phyloP scores from a whole-genome alignment of 495 filamentous ascomycete species.

The Penicillium ochrochloron region DNA sequence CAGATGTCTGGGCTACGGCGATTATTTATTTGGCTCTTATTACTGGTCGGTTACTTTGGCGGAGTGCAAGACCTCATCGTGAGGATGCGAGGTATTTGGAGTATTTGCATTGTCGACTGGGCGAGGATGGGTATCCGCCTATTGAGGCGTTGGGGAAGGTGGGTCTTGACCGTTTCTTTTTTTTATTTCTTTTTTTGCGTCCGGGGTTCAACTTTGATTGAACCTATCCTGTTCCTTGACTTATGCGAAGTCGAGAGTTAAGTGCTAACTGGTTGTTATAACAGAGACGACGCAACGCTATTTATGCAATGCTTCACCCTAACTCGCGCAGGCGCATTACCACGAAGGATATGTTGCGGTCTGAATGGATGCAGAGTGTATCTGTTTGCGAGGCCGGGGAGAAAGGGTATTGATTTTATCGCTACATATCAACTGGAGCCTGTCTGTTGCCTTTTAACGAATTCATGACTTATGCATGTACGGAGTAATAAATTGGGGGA shows the following conservation, averaged over 20 bases:
- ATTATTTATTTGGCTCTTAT: conserved; percentile 97
- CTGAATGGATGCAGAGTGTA: conserved; percentile 32
- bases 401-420: conserved; percentile 26
- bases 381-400: conserved; percentile 30
- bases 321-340: conserved; percentile 26
- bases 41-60: conserved; percentile 87
- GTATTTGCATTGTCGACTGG: conserved; percentile 78
- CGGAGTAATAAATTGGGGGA: not conserved
- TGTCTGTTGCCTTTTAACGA: not conserved
- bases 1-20: conserved; percentile 93
- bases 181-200: not conserved
- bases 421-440: no score
- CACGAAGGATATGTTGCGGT: conserved; percentile 18
- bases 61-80: conserved; percentile 73
- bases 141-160: conserved; percentile 90
- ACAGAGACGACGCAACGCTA: conserved; percentile 33
- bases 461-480: not conserved
- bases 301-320: conserved; percentile 36
- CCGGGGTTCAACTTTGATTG: not conserved
- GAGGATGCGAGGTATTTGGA: conserved; percentile 90
- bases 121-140: conserved; percentile 85
- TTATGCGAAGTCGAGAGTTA: not conserved
- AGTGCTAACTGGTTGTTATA: not conserved
- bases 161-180: conserved; percentile 39
- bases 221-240: not conserved